phyloP scores from a whole-genome alignment of 352 stramenopile species.

The Salisapilia sapeloensis region DNA sequence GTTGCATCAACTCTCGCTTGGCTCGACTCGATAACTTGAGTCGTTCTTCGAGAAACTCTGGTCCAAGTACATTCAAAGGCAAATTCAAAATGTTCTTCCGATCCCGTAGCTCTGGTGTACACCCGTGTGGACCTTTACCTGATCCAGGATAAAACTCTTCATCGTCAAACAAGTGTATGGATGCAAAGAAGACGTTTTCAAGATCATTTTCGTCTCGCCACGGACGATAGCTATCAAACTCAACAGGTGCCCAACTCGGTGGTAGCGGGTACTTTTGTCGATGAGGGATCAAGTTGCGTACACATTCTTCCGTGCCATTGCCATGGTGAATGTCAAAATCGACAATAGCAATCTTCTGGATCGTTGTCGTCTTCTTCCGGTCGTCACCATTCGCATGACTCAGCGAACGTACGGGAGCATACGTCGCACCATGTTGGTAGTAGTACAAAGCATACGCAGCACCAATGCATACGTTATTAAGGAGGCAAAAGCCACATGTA shows the following conservation, averaged over 20 bases:
- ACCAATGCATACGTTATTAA: conserved; percentile 56
- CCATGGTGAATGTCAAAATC: conserved; percentile 60
- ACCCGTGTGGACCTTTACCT: conserved; percentile 20
- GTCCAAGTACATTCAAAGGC: conserved; percentile 23
- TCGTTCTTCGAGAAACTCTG: conserved; percentile 36
- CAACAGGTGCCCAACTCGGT: conserved; percentile 32
- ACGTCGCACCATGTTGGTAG: conserved; percentile 20
- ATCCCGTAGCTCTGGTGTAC: conserved; percentile 22
- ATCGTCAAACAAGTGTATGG: conserved; percentile 40
- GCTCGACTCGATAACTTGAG: conserved; percentile 34
- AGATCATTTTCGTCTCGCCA: conserved; percentile 44
- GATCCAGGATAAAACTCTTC: conserved; percentile 53
- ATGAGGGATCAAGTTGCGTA: conserved; percentile 38
- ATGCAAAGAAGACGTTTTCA: conserved; percentile 49
- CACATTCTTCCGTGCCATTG: conserved; percentile 46
- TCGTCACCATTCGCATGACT: conserved; percentile 4
- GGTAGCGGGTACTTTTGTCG: conserved; percentile 46
- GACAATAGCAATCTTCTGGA: conserved; percentile 34
- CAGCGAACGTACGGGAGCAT: conserved; percentile 7
- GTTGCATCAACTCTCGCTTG: conserved; percentile 26
- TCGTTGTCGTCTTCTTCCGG: too few relatives aligned
- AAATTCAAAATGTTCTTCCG: conserved; percentile 37
- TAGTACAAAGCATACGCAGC: conserved; percentile 34
- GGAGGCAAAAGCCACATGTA: conserved; percentile 42
- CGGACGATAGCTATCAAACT: conserved; percentile 44